Evolutionary conservation across 2,329 filamentous ascomycete genomes (phyloP).

Genomic region (Berkeleyomyces rouxiae): DNA sequence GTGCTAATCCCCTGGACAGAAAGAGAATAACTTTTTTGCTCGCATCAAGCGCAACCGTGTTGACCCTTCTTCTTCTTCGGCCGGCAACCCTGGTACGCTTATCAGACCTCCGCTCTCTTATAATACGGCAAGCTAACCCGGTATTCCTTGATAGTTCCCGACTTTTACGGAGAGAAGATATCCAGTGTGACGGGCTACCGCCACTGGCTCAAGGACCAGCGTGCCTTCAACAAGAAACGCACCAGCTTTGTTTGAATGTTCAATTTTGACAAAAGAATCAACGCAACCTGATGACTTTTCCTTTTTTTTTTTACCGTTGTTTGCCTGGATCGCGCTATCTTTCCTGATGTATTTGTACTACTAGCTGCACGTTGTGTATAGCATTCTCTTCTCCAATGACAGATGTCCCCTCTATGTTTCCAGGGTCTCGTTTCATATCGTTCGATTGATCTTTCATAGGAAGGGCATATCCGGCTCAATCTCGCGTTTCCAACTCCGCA

Average conservation of each 20-base stretch:
- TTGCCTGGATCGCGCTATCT: too few relatives aligned
- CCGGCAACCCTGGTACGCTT: constrained; percentile 58
- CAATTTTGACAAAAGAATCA: not conserved
- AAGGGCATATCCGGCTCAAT: constrained; percentile 45
- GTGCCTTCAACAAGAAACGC: constrained; percentile 89
- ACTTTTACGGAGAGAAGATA: constrained; percentile 98
- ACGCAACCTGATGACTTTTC: too few relatives aligned
- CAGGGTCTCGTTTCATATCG: not conserved
- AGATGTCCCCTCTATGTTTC: too few relatives aligned
- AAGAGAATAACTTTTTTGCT: constrained; percentile 87
- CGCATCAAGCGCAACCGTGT: constrained; percentile 85
- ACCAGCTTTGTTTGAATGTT: constrained; percentile 37
- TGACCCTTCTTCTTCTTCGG: constrained; percentile 74
- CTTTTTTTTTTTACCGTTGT: too few relatives aligned
- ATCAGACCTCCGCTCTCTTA: not conserved
- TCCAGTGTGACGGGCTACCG: constrained; percentile 80
- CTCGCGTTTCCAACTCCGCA: constrained; percentile 53
- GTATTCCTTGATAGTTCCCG: constrained; percentile 42
- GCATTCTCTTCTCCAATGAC: constrained; percentile 2
- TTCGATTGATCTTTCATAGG: constrained; percentile 20
- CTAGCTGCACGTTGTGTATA: not conserved
- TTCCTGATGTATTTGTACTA: too few relatives aligned
- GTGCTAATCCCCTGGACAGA: constrained; percentile 29
- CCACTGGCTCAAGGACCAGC: constrained; percentile 93
- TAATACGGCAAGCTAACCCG: not conserved